These are phyloP conservation scores for Boletus vinaceobasis DNA, from an alignment of 768 basidiomycete species.

Conservation along the genomic window DNA sequence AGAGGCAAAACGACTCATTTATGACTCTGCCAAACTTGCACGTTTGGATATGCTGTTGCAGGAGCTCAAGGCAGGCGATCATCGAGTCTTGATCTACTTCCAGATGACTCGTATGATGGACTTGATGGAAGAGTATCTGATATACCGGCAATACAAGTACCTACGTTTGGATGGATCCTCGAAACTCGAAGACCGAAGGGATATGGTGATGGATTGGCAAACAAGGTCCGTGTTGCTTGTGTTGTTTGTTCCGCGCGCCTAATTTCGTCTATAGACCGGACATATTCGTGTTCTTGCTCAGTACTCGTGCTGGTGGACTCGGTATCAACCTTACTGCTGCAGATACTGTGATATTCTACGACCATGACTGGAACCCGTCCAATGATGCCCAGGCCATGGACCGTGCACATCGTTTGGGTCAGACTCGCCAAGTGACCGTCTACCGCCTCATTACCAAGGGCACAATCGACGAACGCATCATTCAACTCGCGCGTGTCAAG, in stretches of 20 bases:
- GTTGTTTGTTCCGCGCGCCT: not conserved
- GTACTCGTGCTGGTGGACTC: conserved; percentile 93
- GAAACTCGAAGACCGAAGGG: conserved; percentile 91
- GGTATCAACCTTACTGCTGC: conserved; percentile 93
- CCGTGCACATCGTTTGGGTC: conserved; percentile 92
- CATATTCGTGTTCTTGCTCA: conserved; percentile 90
- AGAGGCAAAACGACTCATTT: conserved; percentile 90
- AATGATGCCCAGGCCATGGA: conserved; percentile 99
- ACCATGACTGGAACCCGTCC: conserved; percentile 65
- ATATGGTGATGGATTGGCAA: conserved; percentile 99
- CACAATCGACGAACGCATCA: conserved; percentile 95
- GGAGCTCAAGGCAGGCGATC: conserved; percentile 88
- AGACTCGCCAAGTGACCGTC: conserved; percentile 95
- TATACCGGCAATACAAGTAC: conserved; percentile 95
- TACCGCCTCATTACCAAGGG: conserved; percentile 92
- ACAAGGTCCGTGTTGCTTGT: conserved; percentile 59
- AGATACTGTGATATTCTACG: conserved; percentile 28
- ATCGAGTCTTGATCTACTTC: conserved; percentile 95
- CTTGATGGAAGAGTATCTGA: conserved; percentile 96
- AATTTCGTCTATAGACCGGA: conserved; percentile 49
- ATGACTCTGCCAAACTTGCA: conserved; percentile 95
- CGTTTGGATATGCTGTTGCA: conserved; percentile 85
- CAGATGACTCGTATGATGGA: conserved; percentile 99
- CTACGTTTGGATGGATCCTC: conserved; percentile 90
- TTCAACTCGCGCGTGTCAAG: conserved; percentile 93